Conservation (phyloP, 1,284 basidiomycete species). For the Ceratobasidium sp. region DNA sequence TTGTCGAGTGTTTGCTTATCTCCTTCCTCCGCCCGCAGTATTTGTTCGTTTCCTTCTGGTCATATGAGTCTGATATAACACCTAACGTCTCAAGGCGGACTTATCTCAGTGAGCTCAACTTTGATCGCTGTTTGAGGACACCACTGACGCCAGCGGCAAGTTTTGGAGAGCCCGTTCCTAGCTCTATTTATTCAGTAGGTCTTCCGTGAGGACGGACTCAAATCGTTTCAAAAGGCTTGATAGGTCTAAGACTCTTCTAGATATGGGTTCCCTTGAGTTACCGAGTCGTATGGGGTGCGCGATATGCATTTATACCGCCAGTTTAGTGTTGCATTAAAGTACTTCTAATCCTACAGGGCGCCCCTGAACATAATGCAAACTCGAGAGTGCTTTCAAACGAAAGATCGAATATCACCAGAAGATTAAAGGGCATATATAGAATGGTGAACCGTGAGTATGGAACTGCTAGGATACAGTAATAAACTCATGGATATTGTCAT, state of each 20-base stretch:
- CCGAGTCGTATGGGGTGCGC: slow-evolving; percentile 47
- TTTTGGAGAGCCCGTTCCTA: slow-evolving; percentile 46
- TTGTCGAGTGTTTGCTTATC: neutral
- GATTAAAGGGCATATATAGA: slow-evolving; percentile 47
- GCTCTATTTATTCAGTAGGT: slow-evolving; percentile 50
- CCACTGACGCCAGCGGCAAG: slow-evolving; percentile 4
- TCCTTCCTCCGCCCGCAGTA: slow-evolving; percentile 48
- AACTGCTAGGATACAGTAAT: too few species aligned
- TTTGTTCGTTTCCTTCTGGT: neutral
- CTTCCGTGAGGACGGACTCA: neutral
- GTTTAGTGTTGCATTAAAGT: neutral
- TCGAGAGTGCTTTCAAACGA: slow-evolving; percentile 45
- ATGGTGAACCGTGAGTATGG: slow-evolving; percentile 53
- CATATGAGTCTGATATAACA: neutral
- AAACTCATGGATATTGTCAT: too few species aligned
- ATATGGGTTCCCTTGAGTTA: slow-evolving; percentile 52
- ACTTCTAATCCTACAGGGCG: slow-evolving; percentile 5
- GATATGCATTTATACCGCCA: too few species aligned
- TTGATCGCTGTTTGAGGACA: neutral
- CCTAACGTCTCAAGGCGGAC: slow-evolving; percentile 12
- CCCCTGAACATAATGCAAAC: slow-evolving; percentile 47
- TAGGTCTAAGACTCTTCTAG: slow-evolving; percentile 54
- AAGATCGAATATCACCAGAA: slow-evolving; percentile 48
- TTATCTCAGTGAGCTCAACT: slow-evolving; percentile 37
- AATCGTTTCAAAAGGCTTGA: too few species aligned